Evolutionary conservation across 1,139 yeast genomes (phyloP).

Genomic region (Geotrichum europaeum): DNA sequence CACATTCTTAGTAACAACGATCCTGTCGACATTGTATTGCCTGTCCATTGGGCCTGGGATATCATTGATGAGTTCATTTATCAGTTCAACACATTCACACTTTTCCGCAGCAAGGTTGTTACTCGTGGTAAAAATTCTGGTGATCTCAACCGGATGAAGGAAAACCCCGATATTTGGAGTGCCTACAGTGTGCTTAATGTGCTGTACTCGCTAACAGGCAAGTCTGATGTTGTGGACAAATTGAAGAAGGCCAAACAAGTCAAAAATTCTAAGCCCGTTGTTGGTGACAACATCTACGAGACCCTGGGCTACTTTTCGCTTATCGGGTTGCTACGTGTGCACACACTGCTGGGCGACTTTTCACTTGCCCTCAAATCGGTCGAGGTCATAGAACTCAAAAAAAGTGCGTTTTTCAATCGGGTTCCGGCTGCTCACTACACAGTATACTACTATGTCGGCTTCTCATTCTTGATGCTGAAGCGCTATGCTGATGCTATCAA

Average conservation of each 20-base stretch:
- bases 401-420: constrained; percentile 41
- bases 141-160: constrained; percentile 36
- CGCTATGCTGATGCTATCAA: constrained; percentile 47
- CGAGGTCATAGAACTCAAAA: constrained; percentile 43
- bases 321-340: constrained; percentile 45
- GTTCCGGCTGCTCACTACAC: constrained; percentile 46
- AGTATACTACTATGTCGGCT: constrained; percentile 46
- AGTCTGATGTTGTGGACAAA: constrained; percentile 42
- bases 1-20: constrained; percentile 39
- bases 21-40: constrained; percentile 42
- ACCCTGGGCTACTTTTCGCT: constrained; percentile 45
- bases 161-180: constrained; percentile 42
- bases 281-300: constrained; percentile 43
- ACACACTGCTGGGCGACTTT: constrained; percentile 45
- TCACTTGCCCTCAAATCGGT: constrained; percentile 44
- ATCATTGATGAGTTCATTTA: constrained; percentile 47
- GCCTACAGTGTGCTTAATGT: constrained; percentile 45
- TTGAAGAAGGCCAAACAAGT: constrained; percentile 36
- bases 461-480: constrained; percentile 45
- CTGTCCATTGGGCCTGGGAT: constrained; percentile 47
- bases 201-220: constrained; percentile 42
- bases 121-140: constrained; percentile 31
- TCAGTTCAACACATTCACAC: constrained; percentile 43
- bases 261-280: constrained; percentile 32
- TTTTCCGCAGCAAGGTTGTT: constrained; percentile 38